Percentiles rank a stretch among this genome's conserved stretches.
Conservation (phyloP, 2,329 filamentous ascomycete genomes). For the Venturia effusa region DNA sequence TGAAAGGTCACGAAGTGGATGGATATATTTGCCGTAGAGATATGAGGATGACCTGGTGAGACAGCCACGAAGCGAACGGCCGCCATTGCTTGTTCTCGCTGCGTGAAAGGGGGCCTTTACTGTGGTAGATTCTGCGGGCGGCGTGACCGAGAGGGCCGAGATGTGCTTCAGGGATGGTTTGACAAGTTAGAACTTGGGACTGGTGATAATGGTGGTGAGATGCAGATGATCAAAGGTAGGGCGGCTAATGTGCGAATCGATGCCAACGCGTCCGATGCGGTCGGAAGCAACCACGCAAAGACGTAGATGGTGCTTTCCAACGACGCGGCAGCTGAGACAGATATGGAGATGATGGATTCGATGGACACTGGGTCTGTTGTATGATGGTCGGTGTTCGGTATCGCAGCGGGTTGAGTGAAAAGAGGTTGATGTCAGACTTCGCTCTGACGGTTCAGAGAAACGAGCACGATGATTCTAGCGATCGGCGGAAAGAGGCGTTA, state of each 20-base stretch:
- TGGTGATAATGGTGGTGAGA: neutral
- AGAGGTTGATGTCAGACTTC: neutral
- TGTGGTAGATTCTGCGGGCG: neutral
- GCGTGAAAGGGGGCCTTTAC: neutral
- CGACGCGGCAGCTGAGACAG: neutral
- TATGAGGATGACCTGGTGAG: neutral
- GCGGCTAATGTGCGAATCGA: neutral
- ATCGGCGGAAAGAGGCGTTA: no score
- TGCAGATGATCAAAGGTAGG: slow-evolving; percentile 6
- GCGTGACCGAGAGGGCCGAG: neutral
- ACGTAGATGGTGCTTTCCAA: neutral
- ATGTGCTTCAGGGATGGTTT: neutral
- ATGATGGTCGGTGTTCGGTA: neutral
- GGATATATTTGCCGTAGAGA: no score
- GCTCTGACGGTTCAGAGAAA: no score
- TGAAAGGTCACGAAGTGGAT: no score
- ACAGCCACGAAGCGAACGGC: neutral
- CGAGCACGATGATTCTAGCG: no score
- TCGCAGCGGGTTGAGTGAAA: neutral
- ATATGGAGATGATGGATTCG: neutral
- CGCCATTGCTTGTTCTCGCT: neutral
- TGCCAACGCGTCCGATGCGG: neutral
- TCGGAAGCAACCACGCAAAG: no score
- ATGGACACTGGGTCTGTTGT: no score
- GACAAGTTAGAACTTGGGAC: neutral